Base-by-base conservation (phyloP, 2,329 filamentous ascomycete genomes). In the Aspergillus neoniger region DNA sequence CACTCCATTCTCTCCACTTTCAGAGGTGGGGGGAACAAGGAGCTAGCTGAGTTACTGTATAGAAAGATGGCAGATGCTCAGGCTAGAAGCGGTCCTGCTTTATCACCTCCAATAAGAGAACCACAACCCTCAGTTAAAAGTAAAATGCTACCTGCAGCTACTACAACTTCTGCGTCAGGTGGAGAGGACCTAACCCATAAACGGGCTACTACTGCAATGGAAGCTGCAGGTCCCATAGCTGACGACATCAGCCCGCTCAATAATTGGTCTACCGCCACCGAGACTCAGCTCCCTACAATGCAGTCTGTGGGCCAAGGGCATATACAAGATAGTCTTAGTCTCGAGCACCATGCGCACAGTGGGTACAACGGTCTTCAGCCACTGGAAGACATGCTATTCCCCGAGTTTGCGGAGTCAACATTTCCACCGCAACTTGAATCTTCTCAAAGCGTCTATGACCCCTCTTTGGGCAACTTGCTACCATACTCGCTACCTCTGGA, bases 41-140 rank as follows among this genome's bases (percentile, higher is more conserved):
- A 61, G 10, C 50, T 71, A 25, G 65, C 65, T 6, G 65, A 69
- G 12, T 48, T 69, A 25, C 51, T 71, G 17, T 69, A 64, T 36
- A 58, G 61, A 51, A 71, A 70, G 48, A 69, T 70, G 66, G 65
- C 66, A 2, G 62, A 67, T 4, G 65, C 64, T 15, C 62, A 70
- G 9, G 56, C 48, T 39, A 51, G 58, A 15, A 59, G 44, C 17
- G 55, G 57, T 1, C 48, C 58, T 4, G 25, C 52, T 1, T 39
- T 67, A 21, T 15, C 50, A 21, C 41, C 49, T 8, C n/a, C 60
- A 3, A 30, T 61, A 6, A 48, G 49, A 41, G 48, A 23, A 3
- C 14, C 36, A 21, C 47, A 55, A 32, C 7, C n/a, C 7, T 15
- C 36, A 47, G 19, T 52, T 10, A 36, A 23, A 21, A 25, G 38